These are phyloP conservation scores for Circinella umbellata DNA, from an alignment of 371 early-diverging fungal genomes.

Conservation along the genomic window DNA sequence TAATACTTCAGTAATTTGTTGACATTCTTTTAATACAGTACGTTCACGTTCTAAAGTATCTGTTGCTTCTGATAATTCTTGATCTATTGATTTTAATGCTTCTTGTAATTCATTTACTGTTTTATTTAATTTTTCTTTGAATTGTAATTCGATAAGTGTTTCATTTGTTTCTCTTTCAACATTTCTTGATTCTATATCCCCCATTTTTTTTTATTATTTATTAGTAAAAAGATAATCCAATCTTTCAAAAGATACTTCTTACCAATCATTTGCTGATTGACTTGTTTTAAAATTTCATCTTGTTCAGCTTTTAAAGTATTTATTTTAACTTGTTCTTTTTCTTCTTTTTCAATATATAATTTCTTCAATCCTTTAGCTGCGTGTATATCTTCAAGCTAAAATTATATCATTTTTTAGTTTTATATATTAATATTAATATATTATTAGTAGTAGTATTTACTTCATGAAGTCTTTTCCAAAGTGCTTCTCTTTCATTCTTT, in stretches of 20 bases:
- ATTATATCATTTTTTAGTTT: neutral
- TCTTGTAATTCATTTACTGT: slow-evolving; percentile 21
- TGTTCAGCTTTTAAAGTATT: slow-evolving; percentile 18
- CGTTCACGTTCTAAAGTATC: slow-evolving; percentile 19
- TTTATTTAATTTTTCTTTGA: slow-evolving; percentile 30
- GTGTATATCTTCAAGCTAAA: slow-evolving; percentile 26
- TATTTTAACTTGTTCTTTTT: slow-evolving; percentile 17
- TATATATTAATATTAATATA: no score
- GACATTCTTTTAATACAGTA: slow-evolving; percentile 24
- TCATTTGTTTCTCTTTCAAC: slow-evolving; percentile 14
- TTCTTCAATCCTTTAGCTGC: slow-evolving; percentile 6
- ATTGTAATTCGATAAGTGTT: slow-evolving; percentile 25
- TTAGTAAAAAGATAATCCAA: no score
- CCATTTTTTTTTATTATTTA: no score
- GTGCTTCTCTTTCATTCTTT: slow-evolving; percentile 24
- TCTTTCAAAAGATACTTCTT: no score
- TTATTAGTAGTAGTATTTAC: slow-evolving; percentile 10
- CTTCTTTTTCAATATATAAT: neutral
- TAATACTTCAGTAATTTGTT: slow-evolving; percentile 25
- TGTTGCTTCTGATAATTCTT: slow-evolving; percentile 18
- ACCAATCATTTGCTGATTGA: slow-evolving; percentile 20
- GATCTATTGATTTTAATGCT: slow-evolving; percentile 19
- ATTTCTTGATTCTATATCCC: slow-evolving; percentile 3
- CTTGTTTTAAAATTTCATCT: slow-evolving; percentile 8
- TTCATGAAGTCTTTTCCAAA: slow-evolving; percentile 40